A percentile compares a stretch with the other conserved stretches of the same genome.
These are phyloP conservation scores for Huntiella omanensis DNA, from an alignment of 2,329 filamentous ascomycete species.

Conservation along the genomic window DNA sequence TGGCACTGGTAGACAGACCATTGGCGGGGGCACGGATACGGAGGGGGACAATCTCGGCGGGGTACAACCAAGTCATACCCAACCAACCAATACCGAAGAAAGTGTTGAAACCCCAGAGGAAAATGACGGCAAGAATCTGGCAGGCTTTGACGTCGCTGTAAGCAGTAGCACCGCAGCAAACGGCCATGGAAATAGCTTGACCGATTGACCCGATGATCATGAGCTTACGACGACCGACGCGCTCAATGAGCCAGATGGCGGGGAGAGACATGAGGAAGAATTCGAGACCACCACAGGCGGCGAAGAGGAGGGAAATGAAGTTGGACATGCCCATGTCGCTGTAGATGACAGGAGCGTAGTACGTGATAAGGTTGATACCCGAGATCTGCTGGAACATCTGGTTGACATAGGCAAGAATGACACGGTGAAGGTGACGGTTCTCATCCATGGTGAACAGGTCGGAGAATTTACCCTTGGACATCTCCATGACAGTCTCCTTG, in stretches of 20 bases:
- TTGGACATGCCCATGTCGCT: constrained; percentile 26
- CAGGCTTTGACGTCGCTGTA: constrained; percentile 19
- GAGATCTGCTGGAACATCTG: constrained; percentile 49
- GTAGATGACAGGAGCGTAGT: constrained; percentile 43
- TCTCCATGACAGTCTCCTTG: constrained; percentile 48
- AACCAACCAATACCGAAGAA: constrained; percentile 27
- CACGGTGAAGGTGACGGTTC: constrained; percentile 34
- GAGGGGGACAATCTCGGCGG: constrained; percentile 47
- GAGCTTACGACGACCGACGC: constrained; percentile 46
- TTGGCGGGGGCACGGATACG: constrained; percentile 45
- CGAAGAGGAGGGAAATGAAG: constrained; percentile 36
- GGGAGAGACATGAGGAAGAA: constrained; percentile 31
- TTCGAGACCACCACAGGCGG: constrained; percentile 19
- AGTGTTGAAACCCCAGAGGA: constrained; percentile 45
- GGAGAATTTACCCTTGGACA: constrained; percentile 31
- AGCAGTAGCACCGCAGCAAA: constrained; percentile 33
- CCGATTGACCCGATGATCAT: constrained; percentile 50
- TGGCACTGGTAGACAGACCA: constrained; percentile 32
- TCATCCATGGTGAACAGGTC: constrained; percentile 36
- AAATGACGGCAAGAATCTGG: constrained; percentile 43
- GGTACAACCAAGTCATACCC: constrained; percentile 44
- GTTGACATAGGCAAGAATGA: constrained; percentile 40
- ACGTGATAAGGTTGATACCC: constrained; percentile 44
- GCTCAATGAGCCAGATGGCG: constrained; percentile 41
- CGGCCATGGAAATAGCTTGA: constrained; percentile 37